Conservation (phyloP, 148 eudicot genomes). For the Rhododendron ferrugineum region DNA sequence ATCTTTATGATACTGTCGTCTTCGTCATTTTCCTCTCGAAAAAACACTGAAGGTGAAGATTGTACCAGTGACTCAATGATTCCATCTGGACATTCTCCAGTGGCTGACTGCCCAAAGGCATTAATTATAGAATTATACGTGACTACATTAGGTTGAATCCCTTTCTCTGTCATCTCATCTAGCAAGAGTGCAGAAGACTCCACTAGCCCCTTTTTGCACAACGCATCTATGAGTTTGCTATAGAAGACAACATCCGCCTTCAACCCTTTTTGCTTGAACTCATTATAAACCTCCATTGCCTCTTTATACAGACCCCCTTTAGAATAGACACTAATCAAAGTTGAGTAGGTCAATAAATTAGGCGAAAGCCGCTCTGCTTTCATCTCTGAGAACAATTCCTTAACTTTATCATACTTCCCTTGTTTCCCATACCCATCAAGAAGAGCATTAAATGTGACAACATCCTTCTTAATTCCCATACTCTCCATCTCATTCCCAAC, state of each 20-base stretch:
- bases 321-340: slow-evolving; percentile 76
- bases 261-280: slow-evolving; percentile 74
- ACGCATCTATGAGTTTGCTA: slow-evolving; percentile 80
- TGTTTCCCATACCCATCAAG: slow-evolving; percentile 94
- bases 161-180: slow-evolving; percentile 89
- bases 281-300: slow-evolving; percentile 62
- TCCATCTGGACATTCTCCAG: slow-evolving; percentile 21
- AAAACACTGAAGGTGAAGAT: slow-evolving; percentile 20
- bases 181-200: slow-evolving; percentile 73
- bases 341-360: slow-evolving; percentile 78
- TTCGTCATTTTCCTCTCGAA: slow-evolving; percentile 25
- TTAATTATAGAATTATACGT: slow-evolving; percentile 93
- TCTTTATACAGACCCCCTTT: slow-evolving; percentile 73
- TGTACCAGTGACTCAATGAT: slow-evolving; percentile 24
- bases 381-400: slow-evolving; percentile 62
- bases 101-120: slow-evolving; percentile 79
- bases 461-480: slow-evolving; percentile 76
- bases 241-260: slow-evolving; percentile 96
- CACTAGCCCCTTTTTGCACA: slow-evolving; percentile 87
- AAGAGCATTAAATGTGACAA: slow-evolving; percentile 88
- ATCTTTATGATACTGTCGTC: slow-evolving; percentile 52
- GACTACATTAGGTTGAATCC: slow-evolving; percentile 89
- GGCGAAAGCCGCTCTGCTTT: slow-evolving; percentile 53
- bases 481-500: slow-evolving; percentile 80
- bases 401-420: slow-evolving; percentile 78